A percentile compares a stretch with the other conserved stretches of the same genome.
These are phyloP conservation scores for Xylaria scruposa DNA, from an alignment of 495 filamentous ascomycete species.

Conservation along the genomic window DNA sequence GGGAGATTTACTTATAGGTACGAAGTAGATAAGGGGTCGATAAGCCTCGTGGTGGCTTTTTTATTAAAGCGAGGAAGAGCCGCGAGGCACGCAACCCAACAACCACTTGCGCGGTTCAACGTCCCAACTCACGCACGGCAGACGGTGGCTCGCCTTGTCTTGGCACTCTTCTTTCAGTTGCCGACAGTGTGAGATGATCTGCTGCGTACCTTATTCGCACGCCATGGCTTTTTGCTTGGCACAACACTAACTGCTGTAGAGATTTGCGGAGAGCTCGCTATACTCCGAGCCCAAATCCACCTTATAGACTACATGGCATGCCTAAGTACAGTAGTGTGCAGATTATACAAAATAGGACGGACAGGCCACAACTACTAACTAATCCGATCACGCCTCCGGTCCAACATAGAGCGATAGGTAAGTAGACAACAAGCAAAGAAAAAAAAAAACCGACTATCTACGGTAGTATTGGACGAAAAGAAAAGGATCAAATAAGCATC, in stretches of 20 bases:
- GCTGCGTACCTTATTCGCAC: background rate
- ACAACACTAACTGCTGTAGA: background rate
- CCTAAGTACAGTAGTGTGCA: background rate
- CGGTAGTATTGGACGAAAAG: constrained; percentile 1
- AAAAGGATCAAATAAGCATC: constrained; percentile 16
- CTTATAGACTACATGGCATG: constrained; percentile 18
- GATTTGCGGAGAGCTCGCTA: constrained; percentile 17
- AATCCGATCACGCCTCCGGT: background rate
- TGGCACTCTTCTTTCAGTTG: background rate
- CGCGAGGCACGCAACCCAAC: constrained; percentile 22
- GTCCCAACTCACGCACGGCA: constrained; percentile 23
- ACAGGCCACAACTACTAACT: constrained; percentile 1
- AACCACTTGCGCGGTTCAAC: background rate
- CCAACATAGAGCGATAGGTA: background rate
- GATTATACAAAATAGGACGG: background rate
- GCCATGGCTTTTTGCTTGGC: background rate
- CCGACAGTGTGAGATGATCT: constrained; percentile 9
- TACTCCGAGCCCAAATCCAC: constrained; percentile 8
- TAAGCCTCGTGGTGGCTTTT: constrained; percentile 28
- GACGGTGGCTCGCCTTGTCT: constrained; percentile 19
- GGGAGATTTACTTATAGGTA: too few species aligned
- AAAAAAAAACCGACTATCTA: too few species aligned
- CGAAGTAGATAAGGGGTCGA: constrained; percentile 9
- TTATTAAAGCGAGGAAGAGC: constrained; percentile 28
- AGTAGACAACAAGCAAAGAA: background rate